phyloP scores from a whole-genome alignment of 257 asterid species.

The Fraxinus pennsylvanica region DNA sequence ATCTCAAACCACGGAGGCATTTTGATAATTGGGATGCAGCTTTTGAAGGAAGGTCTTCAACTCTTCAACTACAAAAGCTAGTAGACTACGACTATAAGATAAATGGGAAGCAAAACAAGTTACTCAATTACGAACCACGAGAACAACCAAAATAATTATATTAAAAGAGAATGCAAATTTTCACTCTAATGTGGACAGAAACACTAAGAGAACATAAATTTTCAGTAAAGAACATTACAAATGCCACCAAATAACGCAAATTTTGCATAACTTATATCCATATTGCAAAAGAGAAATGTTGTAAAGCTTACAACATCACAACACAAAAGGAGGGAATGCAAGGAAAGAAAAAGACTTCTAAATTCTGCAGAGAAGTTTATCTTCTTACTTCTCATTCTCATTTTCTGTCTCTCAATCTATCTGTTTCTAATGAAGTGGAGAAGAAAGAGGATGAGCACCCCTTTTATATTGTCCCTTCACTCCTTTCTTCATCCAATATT shows the following conservation, averaged over 20 bases:
- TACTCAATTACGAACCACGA: too few species aligned
- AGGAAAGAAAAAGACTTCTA: constrained; percentile 26
- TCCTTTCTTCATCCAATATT: constrained; percentile 69
- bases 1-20: too few species aligned
- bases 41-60: not conserved
- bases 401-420: not conserved
- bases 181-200: too few species aligned
- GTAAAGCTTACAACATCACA: constrained; percentile 64
- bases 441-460: constrained; percentile 98
- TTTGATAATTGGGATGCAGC: too few species aligned
- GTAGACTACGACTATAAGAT: too few species aligned
- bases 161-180: too few species aligned
- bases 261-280: constrained; percentile 41
- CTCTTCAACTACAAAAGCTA: not conserved
- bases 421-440: constrained; percentile 53
- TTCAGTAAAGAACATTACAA: not conserved
- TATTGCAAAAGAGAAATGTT: constrained; percentile 40
- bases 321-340: constrained; percentile 26
- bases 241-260: not conserved
- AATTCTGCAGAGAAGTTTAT: constrained; percentile 26
- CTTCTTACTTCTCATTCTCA: constrained; percentile 44
- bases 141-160: too few species aligned
- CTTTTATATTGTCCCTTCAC: constrained; percentile 69
- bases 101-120: too few species aligned
- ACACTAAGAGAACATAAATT: too few species aligned